Conservation (phyloP, 495 filamentous ascomycete genomes). For the Penicillium samsonianum region DNA sequence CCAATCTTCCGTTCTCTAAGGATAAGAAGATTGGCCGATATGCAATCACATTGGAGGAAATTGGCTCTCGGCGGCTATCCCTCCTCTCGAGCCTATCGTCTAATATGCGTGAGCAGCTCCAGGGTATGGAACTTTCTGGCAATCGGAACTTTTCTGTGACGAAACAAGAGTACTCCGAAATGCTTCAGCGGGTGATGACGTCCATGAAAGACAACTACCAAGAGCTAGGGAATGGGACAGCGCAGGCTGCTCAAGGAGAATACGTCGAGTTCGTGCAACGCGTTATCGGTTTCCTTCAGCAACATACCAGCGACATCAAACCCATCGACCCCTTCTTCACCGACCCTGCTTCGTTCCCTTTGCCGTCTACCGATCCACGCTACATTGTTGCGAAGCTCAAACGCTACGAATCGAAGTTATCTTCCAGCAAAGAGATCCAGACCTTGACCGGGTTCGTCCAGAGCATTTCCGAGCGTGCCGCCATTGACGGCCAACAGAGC, state of each 20-base stretch:
- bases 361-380: slow-evolving; percentile 63
- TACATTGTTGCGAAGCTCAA: slow-evolving; percentile 69
- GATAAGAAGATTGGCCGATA: slow-evolving; percentile 41
- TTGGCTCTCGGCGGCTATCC: slow-evolving; percentile 58
- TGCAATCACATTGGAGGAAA: slow-evolving; percentile 54
- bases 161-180: slow-evolving; percentile 55
- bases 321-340: slow-evolving; percentile 68
- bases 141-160: slow-evolving; percentile 34
- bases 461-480: slow-evolving; percentile 62
- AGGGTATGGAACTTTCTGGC: slow-evolving; percentile 35
- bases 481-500: slow-evolving; percentile 58
- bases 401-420: slow-evolving; percentile 62
- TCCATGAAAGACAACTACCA: slow-evolving; percentile 71
- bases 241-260: slow-evolving; percentile 44
- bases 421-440: slow-evolving; percentile 52
- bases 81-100: slow-evolving; percentile 62
- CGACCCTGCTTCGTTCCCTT: slow-evolving; percentile 62
- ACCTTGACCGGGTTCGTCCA: slow-evolving; percentile 64
- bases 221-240: slow-evolving; percentile 50
- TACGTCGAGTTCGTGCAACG: slow-evolving; percentile 70
- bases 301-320: slow-evolving; percentile 64
- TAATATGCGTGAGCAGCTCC: slow-evolving; percentile 62
- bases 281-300: slow-evolving; percentile 63
- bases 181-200: slow-evolving; percentile 60
- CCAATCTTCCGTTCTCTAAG: slow-evolving; percentile 63